Base-by-base conservation (phyloP, 805 yeast genomes). In the Scheffersomyces stipitis region DNA sequence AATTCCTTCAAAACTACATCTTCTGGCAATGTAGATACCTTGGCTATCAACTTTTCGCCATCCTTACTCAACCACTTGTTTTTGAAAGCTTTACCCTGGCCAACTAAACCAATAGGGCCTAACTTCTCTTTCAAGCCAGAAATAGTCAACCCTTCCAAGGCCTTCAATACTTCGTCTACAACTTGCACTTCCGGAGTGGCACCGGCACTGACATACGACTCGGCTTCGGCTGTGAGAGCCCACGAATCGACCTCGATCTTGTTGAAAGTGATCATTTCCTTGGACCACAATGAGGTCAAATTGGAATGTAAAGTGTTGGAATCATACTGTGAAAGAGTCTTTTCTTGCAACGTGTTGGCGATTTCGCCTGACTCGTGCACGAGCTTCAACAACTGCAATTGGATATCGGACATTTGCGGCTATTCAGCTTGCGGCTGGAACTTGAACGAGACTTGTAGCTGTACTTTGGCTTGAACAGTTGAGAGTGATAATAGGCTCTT, bases 11-110 rank as follows among this genome's bases (percentile, higher is more conserved):
- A 84, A 12, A 90, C 86, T 32, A 69, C 71, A 63, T 87, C 96
- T 8, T 61, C 66, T 26, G 89, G 88, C 37, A 73, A 61, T 28
- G 66, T 69, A 33, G 71, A 64, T 22, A 82, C 71, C 45, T 80
- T 78, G 18, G 86, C 60, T 34, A 86, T 77, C 50, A 91, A 75
- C 54, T 75, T 80, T 51, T 86, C 95, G 40, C 91, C 95, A 41
- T 83, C 86, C 62, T 95, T 93, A 46, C 77, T 69, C 53, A 93
- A 82, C 99, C 99, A 93, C 28, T 95, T 95, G 62, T 90, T 90
- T 66, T 89, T 91, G 77, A 93, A 95, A 13, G 98, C 99, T 55
- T 90, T 82, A 51, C 95, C 96, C 69, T 93, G 99, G 45, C 99
- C 99, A 46, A 91, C 75, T 51, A 83, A 82, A 45, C 97, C 98